Base-by-base conservation (phyloP, 495 filamentous ascomycete species). In the Penicillium taxi region DNA sequence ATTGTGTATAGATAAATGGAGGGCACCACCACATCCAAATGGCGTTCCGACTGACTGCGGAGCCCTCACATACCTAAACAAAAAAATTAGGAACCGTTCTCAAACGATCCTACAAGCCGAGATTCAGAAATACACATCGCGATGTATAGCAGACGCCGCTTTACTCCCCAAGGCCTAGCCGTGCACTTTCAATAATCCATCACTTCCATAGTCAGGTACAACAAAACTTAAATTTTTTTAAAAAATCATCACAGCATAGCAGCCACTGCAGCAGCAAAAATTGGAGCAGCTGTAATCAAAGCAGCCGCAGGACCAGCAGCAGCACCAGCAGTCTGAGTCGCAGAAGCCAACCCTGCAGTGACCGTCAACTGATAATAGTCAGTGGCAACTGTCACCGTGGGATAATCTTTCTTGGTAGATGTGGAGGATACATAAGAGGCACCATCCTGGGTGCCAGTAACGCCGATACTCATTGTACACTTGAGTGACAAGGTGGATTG, bases 21-120 rank as follows among this genome's bases (percentile, higher is more conserved):
- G 86, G 91, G 24, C 93, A 98, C 57, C 90, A 95, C 52, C 91
- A 98, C 50, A 83, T 98, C 16, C 91, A 98, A 53, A 96, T 98
- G 91, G 72, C 84, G 1, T 93, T 89, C 60, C 79, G 81, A 23
- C 73, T 80, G n/a, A 79, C 80, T 18, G 63, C 80, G 4, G 80
- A 90, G 44, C 80, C 86, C 12, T 77, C 85, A 0, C 80, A 93
- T 45, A 75, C 84, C 1, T 82, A 82, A 15, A 67, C 73, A 5
- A 86, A 83, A 43, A 81, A 82, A 14, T 82, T 88, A 29, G 86
- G 86, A 1, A 80, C 78, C n/a, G 86, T 81, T 2, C 57, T 98
- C 23, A 96, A 94, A 50, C 84, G 57, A 86, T 90, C 19, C 53
- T 96, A 1, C 93, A 96, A 51, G 93, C 91, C 0, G 91, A 96